phyloP scores from a whole-genome alignment of 225 moss, liverwort and hornwort genomes.

The Anthoceros angustus region DNA sequence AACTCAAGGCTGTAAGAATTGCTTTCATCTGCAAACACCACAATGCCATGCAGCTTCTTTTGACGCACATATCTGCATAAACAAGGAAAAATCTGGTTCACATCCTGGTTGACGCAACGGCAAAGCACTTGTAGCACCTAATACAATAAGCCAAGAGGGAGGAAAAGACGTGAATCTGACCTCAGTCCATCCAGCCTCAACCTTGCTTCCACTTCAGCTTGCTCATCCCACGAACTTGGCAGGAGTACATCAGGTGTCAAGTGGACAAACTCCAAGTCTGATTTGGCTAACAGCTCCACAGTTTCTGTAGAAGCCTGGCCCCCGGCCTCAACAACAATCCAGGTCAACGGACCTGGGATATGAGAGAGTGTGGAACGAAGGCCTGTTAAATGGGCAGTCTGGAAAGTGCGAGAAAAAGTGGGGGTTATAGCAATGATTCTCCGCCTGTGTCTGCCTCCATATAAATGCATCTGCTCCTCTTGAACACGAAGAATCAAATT shows the following conservation, averaged over 20 bases:
- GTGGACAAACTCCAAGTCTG: conserved; percentile 45
- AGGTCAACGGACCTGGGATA: conserved; percentile 49
- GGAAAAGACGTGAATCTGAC: conserved; percentile 17
- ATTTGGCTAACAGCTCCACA: conserved; percentile 33
- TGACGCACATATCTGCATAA: conserved; percentile 51
- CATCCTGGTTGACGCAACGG: background rate
- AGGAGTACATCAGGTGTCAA: conserved; percentile 33
- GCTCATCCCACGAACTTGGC: conserved; percentile 45
- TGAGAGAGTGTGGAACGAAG: conserved; percentile 66
- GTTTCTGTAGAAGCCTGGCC: conserved; percentile 34
- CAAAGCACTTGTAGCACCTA: background rate
- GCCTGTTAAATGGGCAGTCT: conserved; percentile 60
- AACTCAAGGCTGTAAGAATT: conserved; percentile 57
- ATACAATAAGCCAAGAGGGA: background rate
- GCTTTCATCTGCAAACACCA: conserved; percentile 87
- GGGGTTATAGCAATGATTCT: conserved; percentile 77
- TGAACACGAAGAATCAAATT: conserved; percentile 54
- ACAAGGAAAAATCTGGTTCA: conserved; percentile 9
- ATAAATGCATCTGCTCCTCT: conserved; percentile 40
- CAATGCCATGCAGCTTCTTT: conserved; percentile 48
- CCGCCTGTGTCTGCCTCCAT: conserved; percentile 26
- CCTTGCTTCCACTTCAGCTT: conserved; percentile 43
- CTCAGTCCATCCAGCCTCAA: conserved; percentile 65
- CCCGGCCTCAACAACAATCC: conserved; percentile 85
- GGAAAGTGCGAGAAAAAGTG: conserved; percentile 60